Evolutionary conservation across 441 rosid species (phyloP).

Genomic region (Brassica hybrid): DNA sequence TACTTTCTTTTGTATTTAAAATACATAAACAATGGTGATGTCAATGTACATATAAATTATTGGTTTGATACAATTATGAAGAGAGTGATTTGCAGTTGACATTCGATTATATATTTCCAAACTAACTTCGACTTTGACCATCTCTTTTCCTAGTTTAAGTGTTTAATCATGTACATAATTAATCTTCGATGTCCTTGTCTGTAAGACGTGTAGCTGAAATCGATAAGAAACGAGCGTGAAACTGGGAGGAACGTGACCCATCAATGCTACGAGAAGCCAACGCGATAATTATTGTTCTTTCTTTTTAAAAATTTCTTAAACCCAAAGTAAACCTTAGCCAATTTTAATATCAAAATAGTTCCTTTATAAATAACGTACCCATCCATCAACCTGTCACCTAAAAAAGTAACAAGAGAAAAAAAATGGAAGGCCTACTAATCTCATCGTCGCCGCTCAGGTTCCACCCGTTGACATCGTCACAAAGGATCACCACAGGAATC

Average conservation of each 20-base stretch:
- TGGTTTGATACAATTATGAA: constrained; percentile 1
- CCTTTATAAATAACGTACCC: constrained; percentile 3
- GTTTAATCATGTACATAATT: not conserved
- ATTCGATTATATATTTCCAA: not conserved
- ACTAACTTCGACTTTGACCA: not conserved
- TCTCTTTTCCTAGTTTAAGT: not conserved
- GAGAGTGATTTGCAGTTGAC: not conserved
- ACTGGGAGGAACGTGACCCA: constrained; percentile 25
- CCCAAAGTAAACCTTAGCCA: constrained; percentile 17
- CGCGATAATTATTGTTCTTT: constrained; percentile 28
- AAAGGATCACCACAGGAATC: not conserved
- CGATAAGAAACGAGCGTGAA: constrained; percentile 17
- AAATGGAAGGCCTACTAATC: constrained; percentile 30
- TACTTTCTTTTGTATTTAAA: not conserved
- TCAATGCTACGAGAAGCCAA: constrained; percentile 25
- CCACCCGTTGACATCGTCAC: constrained; percentile 11
- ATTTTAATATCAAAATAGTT: not conserved
- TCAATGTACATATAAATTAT: constrained; percentile 19
- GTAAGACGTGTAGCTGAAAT: constrained; percentile 34
- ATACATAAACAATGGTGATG: constrained; percentile 7
- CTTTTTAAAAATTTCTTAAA: not conserved
- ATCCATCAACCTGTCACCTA: constrained; percentile 12
- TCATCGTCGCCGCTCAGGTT: constrained; percentile 23
- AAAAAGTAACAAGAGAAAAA: not conserved
- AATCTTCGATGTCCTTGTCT: constrained; percentile 20